Evolutionary conservation across 2,329 filamentous ascomycete genomes (phyloP), one percentile per base, ranked within the genome.

Genomic region (Diaporthe sp.): DNA sequence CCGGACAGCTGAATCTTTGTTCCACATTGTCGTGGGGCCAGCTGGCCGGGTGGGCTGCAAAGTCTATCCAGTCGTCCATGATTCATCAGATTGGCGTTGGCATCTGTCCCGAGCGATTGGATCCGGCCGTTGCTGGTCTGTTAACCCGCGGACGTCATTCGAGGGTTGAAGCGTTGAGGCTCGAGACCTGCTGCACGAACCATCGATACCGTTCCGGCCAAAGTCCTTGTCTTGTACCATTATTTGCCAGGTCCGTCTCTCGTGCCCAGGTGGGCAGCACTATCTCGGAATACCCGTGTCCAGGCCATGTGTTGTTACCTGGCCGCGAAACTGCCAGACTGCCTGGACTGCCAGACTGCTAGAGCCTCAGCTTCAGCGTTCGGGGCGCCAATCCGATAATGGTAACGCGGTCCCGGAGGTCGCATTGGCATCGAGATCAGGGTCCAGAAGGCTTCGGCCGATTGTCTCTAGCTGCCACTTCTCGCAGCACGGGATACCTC

Each of bases 361-460:
- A 51, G 61, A 67, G 42, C 61, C 42, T 67, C 42, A 51, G 44
- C 67, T 39, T 39, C 62, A 25, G 19, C 28, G 10, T n/a, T 37
- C 44, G 62, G 62, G 19, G 31, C 62, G 37, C 49, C 55, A 71
- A 6, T 71, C 49, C 53, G 15, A 6, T 15, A 37, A 31, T 15
- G 55, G 68, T 39, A 59, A 46, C 69, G 69, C 55, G 53, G 55
- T 22, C 61, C 42, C 53, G 42, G 15, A 59, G 19, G 61, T 42
- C 17, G 25, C 25, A 73, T 34, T 42, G 53, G 42, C 71, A 73
- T 73, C 74, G 71, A 73, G 74, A 73, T 75, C 74, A 69, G 70
- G 70, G 70, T 73, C 70, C 61, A 49, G 42, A 51, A 57, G 31
- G 55, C 49, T 55, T 49, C 55, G 62, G 70, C 46, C 53, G 49